Evolutionary conservation across 768 basidiomycete species (phyloP), one percentile per base, ranked within the genome.

Genomic region (Suillus americanus): DNA sequence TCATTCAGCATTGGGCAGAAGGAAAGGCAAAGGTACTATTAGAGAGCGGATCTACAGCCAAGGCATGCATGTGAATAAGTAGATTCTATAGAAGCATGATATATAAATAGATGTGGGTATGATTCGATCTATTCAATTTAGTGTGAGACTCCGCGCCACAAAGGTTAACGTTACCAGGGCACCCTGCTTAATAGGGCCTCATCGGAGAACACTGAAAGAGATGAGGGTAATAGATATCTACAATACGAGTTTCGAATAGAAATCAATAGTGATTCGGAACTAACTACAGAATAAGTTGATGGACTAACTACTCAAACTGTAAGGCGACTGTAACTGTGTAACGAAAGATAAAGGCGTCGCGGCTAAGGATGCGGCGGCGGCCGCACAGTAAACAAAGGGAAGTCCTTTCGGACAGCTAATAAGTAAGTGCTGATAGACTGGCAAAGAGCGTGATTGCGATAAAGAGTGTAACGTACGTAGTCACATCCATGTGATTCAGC

Each of bases 1-100:
- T 97, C 71, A 90, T 97, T 69, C 79, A 85, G 57, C 86, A 94
- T 62, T 96, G 95, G 95, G 89, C 82, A 6, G 84, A 88, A 46
- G 82, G 85, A 38, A 6, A 7, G 5, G 20, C 25, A 8, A 87
- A 80, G 72, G 81, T 85, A 46, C 66, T 7, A 28, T 10, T 25
- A 40, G 70, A 56, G 10, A 50, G 23, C 20, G n/a, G n/a, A 23
- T 12, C 20, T 38, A n/a, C 30, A n/a, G 33, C 16, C 9, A 51
- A 66, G 54, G 65, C 25, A 66, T 66, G 60, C 25, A 61, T 38
- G 37, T 66, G 51, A 45, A 40, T 69, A 2, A 71, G 73, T 46
- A 54, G 3, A 33, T 30, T 20, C 51, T 20, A 3, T 30, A 53
- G 51, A 53, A 53, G 28, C 67, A 88, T 87, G 81, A 5, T 86